Percentiles rank a stretch among this genome's conserved stretches.
These are phyloP conservation scores for Oenanthe sinensis DNA, from an alignment of 129 eudicot species.

Conservation along the genomic window DNA sequence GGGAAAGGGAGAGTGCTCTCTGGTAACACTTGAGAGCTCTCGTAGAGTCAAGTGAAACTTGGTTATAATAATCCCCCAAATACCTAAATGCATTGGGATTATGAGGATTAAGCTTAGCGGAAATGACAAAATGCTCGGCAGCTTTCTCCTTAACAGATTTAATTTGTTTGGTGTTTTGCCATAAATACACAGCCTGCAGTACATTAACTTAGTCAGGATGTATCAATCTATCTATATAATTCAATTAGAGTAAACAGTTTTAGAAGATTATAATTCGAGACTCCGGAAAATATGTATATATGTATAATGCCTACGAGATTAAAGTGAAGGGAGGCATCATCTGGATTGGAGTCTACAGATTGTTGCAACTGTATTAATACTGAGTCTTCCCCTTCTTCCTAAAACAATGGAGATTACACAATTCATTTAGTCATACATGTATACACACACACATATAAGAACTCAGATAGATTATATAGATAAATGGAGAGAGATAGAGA, in stretches of 20 bases:
- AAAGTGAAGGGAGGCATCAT: slow-evolving; percentile 47
- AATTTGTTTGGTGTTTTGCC: slow-evolving; percentile 46
- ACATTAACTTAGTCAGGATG: background rate
- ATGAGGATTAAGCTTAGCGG: slow-evolving; percentile 78
- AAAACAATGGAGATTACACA: background rate
- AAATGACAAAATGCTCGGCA: slow-evolving; percentile 71
- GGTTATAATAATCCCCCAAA: slow-evolving; percentile 79
- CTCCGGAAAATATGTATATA: background rate
- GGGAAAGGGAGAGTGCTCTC: slow-evolving; percentile 70
- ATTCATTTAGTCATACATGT: slow-evolving; percentile 4
- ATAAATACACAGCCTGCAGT: slow-evolving; percentile 53
- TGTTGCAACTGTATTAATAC: slow-evolving; percentile 34
- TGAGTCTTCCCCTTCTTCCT: slow-evolving; percentile 36
- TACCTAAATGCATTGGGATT: slow-evolving; percentile 74
- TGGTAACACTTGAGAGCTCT: slow-evolving; percentile 98
- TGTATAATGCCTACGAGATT: slow-evolving; percentile 33
- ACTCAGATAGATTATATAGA: background rate
- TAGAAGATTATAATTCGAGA: background rate
- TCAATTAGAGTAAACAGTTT: background rate
- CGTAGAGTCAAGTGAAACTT: slow-evolving; percentile 43
- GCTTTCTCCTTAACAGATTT: slow-evolving; percentile 51
- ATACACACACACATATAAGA: background rate
- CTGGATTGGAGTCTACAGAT: slow-evolving; percentile 42
- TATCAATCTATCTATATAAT: background rate
- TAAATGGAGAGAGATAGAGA: background rate